Percentiles rank a stretch among this genome's conserved stretches.
phyloP scores from a whole-genome alignment of 768 basidiomycete species.

The Dioszegia hungarica region DNA sequence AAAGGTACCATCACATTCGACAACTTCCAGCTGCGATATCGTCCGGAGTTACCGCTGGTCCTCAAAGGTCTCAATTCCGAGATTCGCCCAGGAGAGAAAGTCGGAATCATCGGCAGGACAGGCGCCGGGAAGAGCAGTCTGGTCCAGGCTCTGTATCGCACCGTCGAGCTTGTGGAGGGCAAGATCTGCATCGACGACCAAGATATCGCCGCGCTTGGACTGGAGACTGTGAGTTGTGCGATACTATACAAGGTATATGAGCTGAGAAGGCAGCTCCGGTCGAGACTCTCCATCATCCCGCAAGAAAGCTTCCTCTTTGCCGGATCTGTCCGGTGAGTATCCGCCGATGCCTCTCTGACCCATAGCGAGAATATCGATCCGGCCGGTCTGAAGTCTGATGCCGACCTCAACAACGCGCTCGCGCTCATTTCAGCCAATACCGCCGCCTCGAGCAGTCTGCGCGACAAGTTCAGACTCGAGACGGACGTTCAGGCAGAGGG shows the following conservation, averaged over 20 bases:
- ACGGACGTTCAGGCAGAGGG: slow-evolving; percentile 63
- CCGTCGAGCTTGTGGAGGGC: slow-evolving; percentile 62
- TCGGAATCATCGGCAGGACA: slow-evolving; percentile 66
- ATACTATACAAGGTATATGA: background rate
- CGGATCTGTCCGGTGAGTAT: slow-evolving; percentile 28
- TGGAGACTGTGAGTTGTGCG: slow-evolving; percentile 51
- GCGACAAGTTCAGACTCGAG: slow-evolving; percentile 64
- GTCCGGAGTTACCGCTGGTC: slow-evolving; percentile 71
- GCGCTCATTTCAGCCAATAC: slow-evolving; percentile 56
- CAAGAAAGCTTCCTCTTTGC: slow-evolving; percentile 59
- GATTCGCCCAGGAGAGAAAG: slow-evolving; percentile 71
- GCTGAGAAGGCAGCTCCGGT: slow-evolving; percentile 49
- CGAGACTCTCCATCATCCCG: slow-evolving; percentile 62
- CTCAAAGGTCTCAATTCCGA: slow-evolving; percentile 66
- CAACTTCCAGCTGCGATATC: slow-evolving; percentile 60
- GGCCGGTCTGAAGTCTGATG: slow-evolving; percentile 56
- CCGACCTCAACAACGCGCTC: slow-evolving; percentile 61
- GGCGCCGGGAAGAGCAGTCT: slow-evolving; percentile 54
- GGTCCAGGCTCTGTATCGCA: slow-evolving; percentile 55
- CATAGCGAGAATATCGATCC: slow-evolving; percentile 57
- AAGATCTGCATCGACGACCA: slow-evolving; percentile 53
- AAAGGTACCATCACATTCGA: slow-evolving; percentile 69
- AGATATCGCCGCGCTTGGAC: slow-evolving; percentile 55
- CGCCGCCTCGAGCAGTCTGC: slow-evolving; percentile 50
- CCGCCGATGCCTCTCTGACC: background rate